Evolutionary conservation across 164 flowering plant species (phyloP).

Genomic region (Magnolia officinalis): DNA sequence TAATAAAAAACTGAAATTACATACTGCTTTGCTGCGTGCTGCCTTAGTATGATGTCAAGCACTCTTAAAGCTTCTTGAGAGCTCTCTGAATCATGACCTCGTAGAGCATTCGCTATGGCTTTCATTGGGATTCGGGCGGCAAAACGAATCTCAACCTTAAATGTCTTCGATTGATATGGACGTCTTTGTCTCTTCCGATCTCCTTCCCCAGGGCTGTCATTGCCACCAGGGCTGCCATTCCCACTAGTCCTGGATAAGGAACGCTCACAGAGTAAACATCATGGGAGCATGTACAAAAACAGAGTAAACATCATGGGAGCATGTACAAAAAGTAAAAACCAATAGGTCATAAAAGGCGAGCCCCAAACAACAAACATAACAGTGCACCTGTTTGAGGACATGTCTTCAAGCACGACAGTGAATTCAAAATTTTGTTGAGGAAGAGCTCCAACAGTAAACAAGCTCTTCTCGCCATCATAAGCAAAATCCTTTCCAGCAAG

Average conservation of each 20-base stretch:
- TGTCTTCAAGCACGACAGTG: conserved; percentile 74
- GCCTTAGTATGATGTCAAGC: conserved; percentile 80
- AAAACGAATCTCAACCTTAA: conserved; percentile 71
- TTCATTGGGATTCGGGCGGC: conserved; percentile 93
- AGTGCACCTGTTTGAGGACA: conserved; percentile 50
- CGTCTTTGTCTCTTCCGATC: conserved; percentile 66
- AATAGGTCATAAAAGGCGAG: not conserved
- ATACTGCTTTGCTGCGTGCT: conserved; percentile 90
- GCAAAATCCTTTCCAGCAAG: conserved; percentile 73
- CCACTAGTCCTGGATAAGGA: conserved; percentile 26
- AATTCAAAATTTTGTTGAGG: conserved; percentile 79
- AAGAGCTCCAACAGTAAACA: conserved; percentile 81
- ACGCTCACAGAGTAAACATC: not conserved
- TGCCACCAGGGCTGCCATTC: conserved; percentile 46
- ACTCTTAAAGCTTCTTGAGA: conserved; percentile 88
- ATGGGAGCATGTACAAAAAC: not conserved
- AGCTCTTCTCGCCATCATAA: conserved; percentile 89
- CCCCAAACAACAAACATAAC: not conserved
- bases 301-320: not conserved
- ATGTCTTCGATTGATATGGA: conserved; percentile 60
- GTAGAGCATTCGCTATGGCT: conserved; percentile 71
- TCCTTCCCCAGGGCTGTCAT: conserved; percentile 50
- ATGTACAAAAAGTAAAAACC: not conserved
- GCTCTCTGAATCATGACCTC: conserved; percentile 82
- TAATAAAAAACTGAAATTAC: conserved; percentile 12